Evolutionary conservation across 2,329 filamentous ascomycete species (phyloP), one percentile per base, ranked within the genome.

Genomic region (Apiospora arundinis): DNA sequence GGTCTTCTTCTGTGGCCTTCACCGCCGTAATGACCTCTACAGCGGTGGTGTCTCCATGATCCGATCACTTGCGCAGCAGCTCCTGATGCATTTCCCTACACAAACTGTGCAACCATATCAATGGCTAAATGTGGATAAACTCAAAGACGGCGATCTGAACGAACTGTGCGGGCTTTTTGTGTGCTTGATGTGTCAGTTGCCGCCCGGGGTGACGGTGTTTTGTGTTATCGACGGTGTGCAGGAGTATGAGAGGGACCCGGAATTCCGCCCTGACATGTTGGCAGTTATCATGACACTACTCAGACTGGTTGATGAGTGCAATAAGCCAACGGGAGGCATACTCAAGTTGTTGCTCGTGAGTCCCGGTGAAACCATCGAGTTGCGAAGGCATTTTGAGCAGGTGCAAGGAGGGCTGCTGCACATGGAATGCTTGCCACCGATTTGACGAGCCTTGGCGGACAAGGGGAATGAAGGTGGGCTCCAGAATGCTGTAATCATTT

Each of bases 1-100:
- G 4, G 69, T 72, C 44, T 72, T 71, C 48, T 70, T 72, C 71
- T 72, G 71, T 28, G 71, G 71, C 44, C 18, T 56, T 8, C 71
- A 72, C 37, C 65, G 40, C 4, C 18, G 52, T 1, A 21, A 68
- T n/a, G 49, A 70, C 52, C 25, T 63, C 25, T 66, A 49, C 21
- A 37, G 23, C 18, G 71, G 71, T 14, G 69, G 69, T 7, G 69
- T 32, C 11, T 66, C 28, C n/a, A 70, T 72, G 71, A 72, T 72
- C 25, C 66, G 52, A 11, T 72, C 71, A 0, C 67, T 72, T n/a
- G 37, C 67, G 28, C 44, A 56, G 32, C 69, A 72, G 66, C 49
- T 72, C 16, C 25, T 71, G 11, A 45, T 63, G 44, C 66, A 72
- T 16, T 71, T 68, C 28, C 69, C 71, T 1, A 32, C 48, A 18